Percentiles rank a stretch among this genome's conserved stretches.
These are phyloP conservation scores for Allium fistulosum DNA, from an alignment of 106 monocot genomes.

Conservation along the genomic window DNA sequence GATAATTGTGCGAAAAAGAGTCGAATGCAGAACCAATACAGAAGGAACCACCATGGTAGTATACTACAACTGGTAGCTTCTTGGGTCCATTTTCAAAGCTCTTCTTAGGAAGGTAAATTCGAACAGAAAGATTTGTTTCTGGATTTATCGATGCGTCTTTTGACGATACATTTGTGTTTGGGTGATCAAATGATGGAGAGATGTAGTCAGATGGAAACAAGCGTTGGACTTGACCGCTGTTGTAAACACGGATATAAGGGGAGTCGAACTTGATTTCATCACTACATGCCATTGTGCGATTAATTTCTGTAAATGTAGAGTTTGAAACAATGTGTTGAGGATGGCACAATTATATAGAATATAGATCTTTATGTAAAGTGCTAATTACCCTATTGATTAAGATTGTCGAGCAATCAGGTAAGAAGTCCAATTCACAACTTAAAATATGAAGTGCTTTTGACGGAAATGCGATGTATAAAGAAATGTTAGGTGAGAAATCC, in stretches of 20 bases:
- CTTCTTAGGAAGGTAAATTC: conserved; percentile 4
- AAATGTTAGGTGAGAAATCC: too few species aligned
- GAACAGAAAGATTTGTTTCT: not conserved
- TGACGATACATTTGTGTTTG: not conserved
- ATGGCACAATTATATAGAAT: too few species aligned
- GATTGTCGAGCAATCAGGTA: too few species aligned
- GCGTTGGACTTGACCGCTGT: conserved; percentile 8
- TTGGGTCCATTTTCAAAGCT: too few species aligned
- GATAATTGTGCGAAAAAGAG: not conserved
- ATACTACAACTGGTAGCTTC: conserved; percentile 9
- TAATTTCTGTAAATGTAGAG: too few species aligned
- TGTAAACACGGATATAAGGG: not conserved
- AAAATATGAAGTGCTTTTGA: too few species aligned
- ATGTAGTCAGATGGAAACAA: not conserved
- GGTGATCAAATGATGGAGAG: not conserved
- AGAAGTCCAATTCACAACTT: too few species aligned
- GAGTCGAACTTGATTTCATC: not conserved
- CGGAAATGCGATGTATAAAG: too few species aligned
- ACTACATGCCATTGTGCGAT: too few species aligned
- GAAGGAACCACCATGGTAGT: conserved; percentile 19
- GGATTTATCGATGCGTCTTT: conserved; percentile 7
- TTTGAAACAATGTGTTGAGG: too few species aligned
- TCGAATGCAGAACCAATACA: conserved; percentile 1
- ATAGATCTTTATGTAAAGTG: too few species aligned
- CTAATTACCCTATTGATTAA: too few species aligned